Conservation (phyloP, 495 filamentous ascomycete species). For the Barbatosphaeria neglecta region DNA sequence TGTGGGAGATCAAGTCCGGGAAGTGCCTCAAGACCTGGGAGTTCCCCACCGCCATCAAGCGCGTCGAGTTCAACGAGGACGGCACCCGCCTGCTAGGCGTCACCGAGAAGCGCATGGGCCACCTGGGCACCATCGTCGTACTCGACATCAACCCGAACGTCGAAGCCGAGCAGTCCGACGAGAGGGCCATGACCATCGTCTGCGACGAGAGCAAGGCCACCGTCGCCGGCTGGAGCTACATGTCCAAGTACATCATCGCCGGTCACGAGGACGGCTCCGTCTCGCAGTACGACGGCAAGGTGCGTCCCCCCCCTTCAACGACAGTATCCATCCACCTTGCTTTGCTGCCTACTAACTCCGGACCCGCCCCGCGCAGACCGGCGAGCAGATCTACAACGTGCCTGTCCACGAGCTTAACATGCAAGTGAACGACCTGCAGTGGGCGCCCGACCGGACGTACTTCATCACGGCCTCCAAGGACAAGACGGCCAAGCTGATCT, state of each 20-base stretch:
- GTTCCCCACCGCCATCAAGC: slow-evolving; percentile 88
- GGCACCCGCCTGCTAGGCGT: slow-evolving; percentile 79
- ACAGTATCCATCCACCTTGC: not conserved
- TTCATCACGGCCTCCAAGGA: slow-evolving; percentile 97
- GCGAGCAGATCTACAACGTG: slow-evolving; percentile 68
- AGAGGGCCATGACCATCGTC: slow-evolving; percentile 71
- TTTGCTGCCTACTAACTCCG: too few relatives aligned
- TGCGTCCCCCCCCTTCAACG: slow-evolving; percentile 15
- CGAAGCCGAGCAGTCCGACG: slow-evolving; percentile 69
- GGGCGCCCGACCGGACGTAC: slow-evolving; percentile 85
- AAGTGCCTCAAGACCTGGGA: slow-evolving; percentile 93
- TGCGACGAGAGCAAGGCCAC: slow-evolving; percentile 93
- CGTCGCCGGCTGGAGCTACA: slow-evolving; percentile 89
- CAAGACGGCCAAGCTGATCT: slow-evolving; percentile 88
- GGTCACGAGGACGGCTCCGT: slow-evolving; percentile 93
- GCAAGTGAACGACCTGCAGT: slow-evolving; percentile 88
- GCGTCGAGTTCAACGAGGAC: slow-evolving; percentile 91
- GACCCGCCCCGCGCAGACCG: slow-evolving; percentile 43
- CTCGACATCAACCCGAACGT: slow-evolving; percentile 73
- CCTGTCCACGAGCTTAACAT: slow-evolving; percentile 72
- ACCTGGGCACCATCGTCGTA: slow-evolving; percentile 83
- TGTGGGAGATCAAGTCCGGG: slow-evolving; percentile 94
- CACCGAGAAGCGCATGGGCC: slow-evolving; percentile 96
- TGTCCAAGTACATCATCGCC: slow-evolving; percentile 88
- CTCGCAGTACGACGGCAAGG: slow-evolving; percentile 91